Conservation (phyloP, 129 eudicot genomes). For the Artemisia argyi region DNA sequence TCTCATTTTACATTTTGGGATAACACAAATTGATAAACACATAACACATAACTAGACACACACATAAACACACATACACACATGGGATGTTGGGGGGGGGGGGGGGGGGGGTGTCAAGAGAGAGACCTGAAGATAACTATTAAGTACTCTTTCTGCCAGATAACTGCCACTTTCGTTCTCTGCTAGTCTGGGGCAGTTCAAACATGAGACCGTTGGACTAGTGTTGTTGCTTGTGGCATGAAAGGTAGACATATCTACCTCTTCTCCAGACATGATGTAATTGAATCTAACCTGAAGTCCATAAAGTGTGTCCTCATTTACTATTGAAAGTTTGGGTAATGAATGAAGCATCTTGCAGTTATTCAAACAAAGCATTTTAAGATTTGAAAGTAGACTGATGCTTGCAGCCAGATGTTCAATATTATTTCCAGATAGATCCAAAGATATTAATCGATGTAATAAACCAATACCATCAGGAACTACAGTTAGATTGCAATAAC, state of each 20-base stretch:
- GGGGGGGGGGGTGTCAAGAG: no score
- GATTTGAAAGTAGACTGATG: conserved; percentile 25
- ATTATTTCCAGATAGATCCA: conserved; percentile 29
- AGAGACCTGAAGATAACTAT: conserved; percentile 12
- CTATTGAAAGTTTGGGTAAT: conserved; percentile 23
- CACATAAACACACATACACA: neutral
- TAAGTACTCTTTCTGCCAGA: conserved; percentile 14
- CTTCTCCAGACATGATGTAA: conserved; percentile 9
- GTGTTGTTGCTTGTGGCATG: conserved; percentile 7
- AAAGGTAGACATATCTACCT: conserved; percentile 9
- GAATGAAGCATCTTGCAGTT: conserved; percentile 21
- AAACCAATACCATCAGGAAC: conserved; percentile 30
- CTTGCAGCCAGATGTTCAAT: conserved; percentile 10
- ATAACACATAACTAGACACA: neutral
- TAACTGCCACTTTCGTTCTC: conserved; percentile 5
- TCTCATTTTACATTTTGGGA: neutral
- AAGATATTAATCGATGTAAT: neutral
- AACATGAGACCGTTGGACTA: conserved; percentile 27
- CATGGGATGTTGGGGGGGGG: neutral
- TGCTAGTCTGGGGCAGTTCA: conserved; percentile 24
- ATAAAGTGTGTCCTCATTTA: conserved; percentile 20
- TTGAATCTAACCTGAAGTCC: conserved; percentile 20
- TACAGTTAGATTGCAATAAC: conserved; percentile 15
- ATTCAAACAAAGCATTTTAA: conserved; percentile 23
- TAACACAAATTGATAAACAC: neutral